These are phyloP conservation scores for Lepiota subincarnata DNA, from an alignment of 768 basidiomycete genomes.

Conservation along the genomic window DNA sequence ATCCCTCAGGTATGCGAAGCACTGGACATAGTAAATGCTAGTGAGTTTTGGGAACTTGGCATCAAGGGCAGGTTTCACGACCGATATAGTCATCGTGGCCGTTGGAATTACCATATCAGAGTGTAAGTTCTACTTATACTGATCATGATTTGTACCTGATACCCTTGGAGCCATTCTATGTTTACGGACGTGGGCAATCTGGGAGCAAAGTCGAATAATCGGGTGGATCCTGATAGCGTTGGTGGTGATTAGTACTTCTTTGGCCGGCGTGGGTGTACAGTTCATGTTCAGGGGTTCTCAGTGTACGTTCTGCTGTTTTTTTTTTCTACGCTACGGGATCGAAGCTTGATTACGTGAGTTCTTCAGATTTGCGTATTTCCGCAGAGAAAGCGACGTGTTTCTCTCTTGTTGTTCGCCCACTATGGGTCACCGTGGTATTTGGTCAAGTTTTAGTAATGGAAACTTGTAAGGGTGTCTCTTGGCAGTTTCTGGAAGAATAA, in stretches of 20 bases:
- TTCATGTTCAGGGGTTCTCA: background rate
- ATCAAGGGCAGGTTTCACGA: no score
- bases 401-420: background rate
- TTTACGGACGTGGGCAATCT: conserved; percentile 8
- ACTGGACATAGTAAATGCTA: conserved; percentile 2
- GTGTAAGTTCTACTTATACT: background rate
- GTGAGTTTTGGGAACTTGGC: background rate
- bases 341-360: background rate
- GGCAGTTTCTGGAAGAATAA: no score
- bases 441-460: background rate
- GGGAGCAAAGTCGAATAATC: background rate
- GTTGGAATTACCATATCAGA: background rate
- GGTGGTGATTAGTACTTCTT: background rate
- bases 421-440: background rate
- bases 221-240: background rate
- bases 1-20: background rate
- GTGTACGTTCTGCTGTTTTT: background rate
- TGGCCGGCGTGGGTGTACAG: background rate
- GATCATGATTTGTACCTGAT: no score
- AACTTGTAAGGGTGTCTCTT: background rate
- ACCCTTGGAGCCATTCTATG: background rate
- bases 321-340: no score
- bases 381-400: background rate
- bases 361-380: background rate
- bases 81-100: background rate